Conservation (phyloP, 305 asterid genomes). For the Fraxinus floribunda region DNA sequence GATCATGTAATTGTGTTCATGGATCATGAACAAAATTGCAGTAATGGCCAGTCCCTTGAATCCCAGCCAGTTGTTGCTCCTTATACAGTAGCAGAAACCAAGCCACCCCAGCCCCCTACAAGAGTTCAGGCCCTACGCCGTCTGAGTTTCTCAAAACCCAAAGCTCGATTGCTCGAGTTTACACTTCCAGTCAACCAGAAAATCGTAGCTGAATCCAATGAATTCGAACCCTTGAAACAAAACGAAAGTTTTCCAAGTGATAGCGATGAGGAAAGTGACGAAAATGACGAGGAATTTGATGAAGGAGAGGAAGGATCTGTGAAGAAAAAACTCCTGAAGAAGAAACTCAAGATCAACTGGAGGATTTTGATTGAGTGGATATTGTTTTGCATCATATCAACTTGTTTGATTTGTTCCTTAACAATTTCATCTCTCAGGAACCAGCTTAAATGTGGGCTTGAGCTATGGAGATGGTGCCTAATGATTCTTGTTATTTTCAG, state of each 20-base stretch:
- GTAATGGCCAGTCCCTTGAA: slow-evolving; percentile 11
- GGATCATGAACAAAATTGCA: slow-evolving; percentile 28
- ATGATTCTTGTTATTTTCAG: slow-evolving; percentile 49
- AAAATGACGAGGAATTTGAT: slow-evolving; percentile 20
- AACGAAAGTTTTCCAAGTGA: slow-evolving; percentile 14
- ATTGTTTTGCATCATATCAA: slow-evolving; percentile 29
- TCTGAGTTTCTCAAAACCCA: slow-evolving; percentile 55
- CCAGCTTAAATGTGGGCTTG: slow-evolving; percentile 33
- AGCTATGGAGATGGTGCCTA: slow-evolving; percentile 55
- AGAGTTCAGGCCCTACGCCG: slow-evolving; percentile 35
- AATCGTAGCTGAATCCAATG: slow-evolving; percentile 4
- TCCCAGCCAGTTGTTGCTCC: slow-evolving; percentile 7
- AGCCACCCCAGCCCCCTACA: slow-evolving; percentile 21
- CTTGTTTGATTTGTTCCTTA: slow-evolving; percentile 46
- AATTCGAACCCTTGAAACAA: slow-evolving; percentile 20
- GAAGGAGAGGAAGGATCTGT: slow-evolving; percentile 22
- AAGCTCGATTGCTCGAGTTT: slow-evolving; percentile 47
- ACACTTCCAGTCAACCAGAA: slow-evolving; percentile 24
- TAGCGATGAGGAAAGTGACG: slow-evolving; percentile 29
- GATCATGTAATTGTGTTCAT: slow-evolving; percentile 41
- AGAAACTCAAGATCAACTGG: slow-evolving; percentile 25
- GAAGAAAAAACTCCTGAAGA: slow-evolving; percentile 6
- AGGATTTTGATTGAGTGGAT: slow-evolving; percentile 42
- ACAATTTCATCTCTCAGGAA: slow-evolving; percentile 36
- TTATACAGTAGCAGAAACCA: slow-evolving; percentile 11